These are phyloP conservation scores for Calonectria naviculata DNA, from an alignment of 2,329 filamentous ascomycete species.

Conservation along the genomic window DNA sequence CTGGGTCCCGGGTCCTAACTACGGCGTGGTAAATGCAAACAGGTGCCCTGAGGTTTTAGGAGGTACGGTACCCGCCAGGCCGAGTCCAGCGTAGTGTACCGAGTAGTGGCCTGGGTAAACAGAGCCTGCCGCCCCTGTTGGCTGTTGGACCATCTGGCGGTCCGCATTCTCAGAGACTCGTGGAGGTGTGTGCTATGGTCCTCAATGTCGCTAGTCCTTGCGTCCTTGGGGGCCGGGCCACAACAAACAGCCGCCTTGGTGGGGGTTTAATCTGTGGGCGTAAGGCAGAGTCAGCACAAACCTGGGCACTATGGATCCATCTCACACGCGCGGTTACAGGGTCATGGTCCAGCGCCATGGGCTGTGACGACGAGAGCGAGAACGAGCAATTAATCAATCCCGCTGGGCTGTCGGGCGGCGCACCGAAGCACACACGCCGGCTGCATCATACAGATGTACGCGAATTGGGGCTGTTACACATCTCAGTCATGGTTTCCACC, in stretches of 20 bases:
- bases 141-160: neutral
- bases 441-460: neutral
- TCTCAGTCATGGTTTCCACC: too few species aligned
- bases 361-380: neutral
- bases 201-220: neutral
- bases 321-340: slow-evolving; percentile 4
- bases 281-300: slow-evolving; percentile 9
- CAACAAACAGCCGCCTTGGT: slow-evolving; percentile 8
- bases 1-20: neutral
- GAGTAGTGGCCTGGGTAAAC: neutral
- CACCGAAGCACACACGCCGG: neutral
- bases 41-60: neutral
- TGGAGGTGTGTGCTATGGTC: neutral
- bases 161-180: neutral
- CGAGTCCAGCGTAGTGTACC: neutral
- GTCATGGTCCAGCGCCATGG: neutral
- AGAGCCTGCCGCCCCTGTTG: neutral
- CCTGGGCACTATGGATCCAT: neutral
- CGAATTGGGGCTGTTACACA: neutral
- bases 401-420: neutral
- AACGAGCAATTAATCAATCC: neutral
- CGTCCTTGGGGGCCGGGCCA: neutral
- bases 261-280: neutral
- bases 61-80: neutral
- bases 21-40: neutral